phyloP scores from a whole-genome alignment of 192 early-diverging fungal species.

The Linnemannia exigua region DNA sequence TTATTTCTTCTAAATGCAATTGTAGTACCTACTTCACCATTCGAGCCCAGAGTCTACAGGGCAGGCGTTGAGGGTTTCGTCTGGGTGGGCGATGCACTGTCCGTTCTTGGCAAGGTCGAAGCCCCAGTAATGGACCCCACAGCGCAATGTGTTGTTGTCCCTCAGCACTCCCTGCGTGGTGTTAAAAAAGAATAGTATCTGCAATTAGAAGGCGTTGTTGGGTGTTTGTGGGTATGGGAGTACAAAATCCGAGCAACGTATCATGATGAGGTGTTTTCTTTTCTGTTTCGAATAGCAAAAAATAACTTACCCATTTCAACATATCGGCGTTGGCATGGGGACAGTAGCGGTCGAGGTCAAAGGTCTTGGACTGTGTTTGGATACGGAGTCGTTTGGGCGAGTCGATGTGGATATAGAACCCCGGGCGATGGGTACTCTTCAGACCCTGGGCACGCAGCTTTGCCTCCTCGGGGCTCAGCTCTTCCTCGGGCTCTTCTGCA shows the following conservation, averaged over 20 bases:
- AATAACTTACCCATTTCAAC: slow-evolving; percentile 48
- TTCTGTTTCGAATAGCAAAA: not conserved
- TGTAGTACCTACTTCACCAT: slow-evolving; percentile 27
- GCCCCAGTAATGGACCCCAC: slow-evolving; percentile 55
- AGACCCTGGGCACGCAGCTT: slow-evolving; percentile 26
- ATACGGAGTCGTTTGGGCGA: slow-evolving; percentile 37
- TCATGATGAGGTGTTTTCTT: not conserved
- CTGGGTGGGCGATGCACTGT: slow-evolving; percentile 53
- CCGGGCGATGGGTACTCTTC: slow-evolving; percentile 54
- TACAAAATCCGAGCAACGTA: not conserved
- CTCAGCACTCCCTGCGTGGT: slow-evolving; percentile 35
- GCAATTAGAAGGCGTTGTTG: not conserved
- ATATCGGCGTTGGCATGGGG: slow-evolving; percentile 51
- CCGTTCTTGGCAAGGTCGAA: slow-evolving; percentile 53
- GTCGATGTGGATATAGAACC: slow-evolving; percentile 47
- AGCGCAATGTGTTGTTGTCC: slow-evolving; percentile 38
- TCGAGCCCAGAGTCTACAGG: slow-evolving; percentile 38
- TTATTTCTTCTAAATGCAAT: not conserved
- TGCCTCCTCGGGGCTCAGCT: slow-evolving; percentile 48
- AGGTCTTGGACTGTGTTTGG: slow-evolving; percentile 42
- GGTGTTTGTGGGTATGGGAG: not conserved
- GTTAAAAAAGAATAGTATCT: not conserved
- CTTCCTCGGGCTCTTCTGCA: slow-evolving; percentile 23
- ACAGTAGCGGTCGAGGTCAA: slow-evolving; percentile 49
- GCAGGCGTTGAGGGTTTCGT: slow-evolving; percentile 53